These are phyloP conservation scores for Lumnitzera littorea DNA, from an alignment of 345 rosid species.

Conservation along the genomic window DNA sequence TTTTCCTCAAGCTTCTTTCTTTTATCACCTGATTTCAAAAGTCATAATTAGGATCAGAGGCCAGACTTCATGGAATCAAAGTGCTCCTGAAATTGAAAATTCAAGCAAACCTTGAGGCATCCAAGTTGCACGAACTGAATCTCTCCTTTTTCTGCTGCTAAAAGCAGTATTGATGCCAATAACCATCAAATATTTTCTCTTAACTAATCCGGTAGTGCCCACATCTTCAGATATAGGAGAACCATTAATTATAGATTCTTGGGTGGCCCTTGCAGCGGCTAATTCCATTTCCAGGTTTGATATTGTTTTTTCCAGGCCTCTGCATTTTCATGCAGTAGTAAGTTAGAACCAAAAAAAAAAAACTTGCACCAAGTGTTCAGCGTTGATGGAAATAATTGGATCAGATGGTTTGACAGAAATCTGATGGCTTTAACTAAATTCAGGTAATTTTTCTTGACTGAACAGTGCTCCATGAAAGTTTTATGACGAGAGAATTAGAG, in stretches of 20 bases:
- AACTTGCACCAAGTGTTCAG: too few species aligned
- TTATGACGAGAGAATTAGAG: too few species aligned
- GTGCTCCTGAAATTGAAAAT: not conserved
- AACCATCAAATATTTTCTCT: constrained; percentile 79
- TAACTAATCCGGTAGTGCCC: constrained; percentile 29
- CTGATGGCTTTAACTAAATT: too few species aligned
- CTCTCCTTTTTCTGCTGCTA: constrained; percentile 93
- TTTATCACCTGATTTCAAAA: constrained; percentile 47
- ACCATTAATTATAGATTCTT: constrained; percentile 74
- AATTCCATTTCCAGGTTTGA: constrained; percentile 77
- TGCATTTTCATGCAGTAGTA: constrained; percentile 9
- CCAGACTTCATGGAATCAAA: too few species aligned
- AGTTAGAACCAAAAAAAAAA: too few species aligned
- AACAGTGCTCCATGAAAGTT: too few species aligned
- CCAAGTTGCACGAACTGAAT: constrained; percentile 94
- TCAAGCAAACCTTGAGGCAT: constrained; percentile 76
- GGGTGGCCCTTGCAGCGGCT: constrained; percentile 77
- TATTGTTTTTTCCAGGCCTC: constrained; percentile 74
- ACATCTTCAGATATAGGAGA: constrained; percentile 51
- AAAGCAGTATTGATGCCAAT: constrained; percentile 90
- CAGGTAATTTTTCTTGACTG: too few species aligned
- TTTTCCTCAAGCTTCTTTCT: constrained; percentile 92
- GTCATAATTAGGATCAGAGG: too few species aligned
- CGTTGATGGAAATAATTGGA: too few species aligned
- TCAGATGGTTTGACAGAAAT: too few species aligned